Conservation (phyloP, 2,329 filamentous ascomycete species). For the Cladorrhinum sp. region DNA sequence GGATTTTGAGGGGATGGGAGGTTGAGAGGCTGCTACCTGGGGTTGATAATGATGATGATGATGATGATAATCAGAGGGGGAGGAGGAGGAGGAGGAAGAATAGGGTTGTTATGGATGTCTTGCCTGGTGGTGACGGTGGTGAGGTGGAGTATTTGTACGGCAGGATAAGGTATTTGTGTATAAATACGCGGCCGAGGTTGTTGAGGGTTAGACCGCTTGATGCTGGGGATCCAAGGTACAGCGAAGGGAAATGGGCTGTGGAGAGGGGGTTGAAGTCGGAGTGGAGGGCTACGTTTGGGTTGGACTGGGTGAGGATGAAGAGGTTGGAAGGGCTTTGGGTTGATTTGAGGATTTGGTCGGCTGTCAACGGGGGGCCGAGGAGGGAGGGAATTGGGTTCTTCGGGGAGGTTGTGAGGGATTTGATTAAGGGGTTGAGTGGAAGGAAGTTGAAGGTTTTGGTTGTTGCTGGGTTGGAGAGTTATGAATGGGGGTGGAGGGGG, state of each 20-base stretch:
- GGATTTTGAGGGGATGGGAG: neutral
- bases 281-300: neutral
- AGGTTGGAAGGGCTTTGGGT: neutral
- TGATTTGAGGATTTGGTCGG: neutral
- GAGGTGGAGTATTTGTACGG: neutral
- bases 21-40: neutral
- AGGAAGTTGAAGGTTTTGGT: conserved; percentile 14
- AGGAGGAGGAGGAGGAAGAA: neutral
- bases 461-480: conserved; percentile 19
- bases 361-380: neutral
- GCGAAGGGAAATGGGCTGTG: neutral
- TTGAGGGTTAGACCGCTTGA: neutral
- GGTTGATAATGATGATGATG: neutral
- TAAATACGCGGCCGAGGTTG: neutral
- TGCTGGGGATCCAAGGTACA: neutral
- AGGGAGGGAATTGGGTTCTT: neutral
- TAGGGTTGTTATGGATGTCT: too few relatives aligned
- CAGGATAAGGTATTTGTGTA: neutral
- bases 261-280: neutral
- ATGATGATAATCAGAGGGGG: too few relatives aligned
- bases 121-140: too few relatives aligned
- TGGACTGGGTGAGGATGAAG: neutral
- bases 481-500: conserved; percentile 1
- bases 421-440: neutral
- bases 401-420: neutral